phyloP scores from a whole-genome alignment of 2,329 filamentous ascomycete species.

The Diplodia sapinea region DNA sequence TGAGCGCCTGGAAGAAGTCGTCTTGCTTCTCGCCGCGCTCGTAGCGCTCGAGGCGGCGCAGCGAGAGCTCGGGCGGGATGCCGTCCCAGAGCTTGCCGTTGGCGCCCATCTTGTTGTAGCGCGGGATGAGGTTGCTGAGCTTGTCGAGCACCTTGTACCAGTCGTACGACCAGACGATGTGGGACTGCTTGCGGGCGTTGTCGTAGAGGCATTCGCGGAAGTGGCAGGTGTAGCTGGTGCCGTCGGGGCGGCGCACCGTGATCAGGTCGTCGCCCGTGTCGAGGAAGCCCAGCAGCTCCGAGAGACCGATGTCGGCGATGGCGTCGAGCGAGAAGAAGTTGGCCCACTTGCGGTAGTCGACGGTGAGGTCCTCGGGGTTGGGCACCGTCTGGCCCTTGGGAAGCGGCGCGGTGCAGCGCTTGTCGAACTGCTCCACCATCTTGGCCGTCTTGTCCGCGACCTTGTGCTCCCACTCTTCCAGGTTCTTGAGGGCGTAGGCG shows the following conservation, averaged over 20 bases:
- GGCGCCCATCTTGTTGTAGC: constrained; percentile 42
- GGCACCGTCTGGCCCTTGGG: constrained; percentile 34
- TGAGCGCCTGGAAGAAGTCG: constrained; percentile 29
- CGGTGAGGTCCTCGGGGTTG: constrained; percentile 50
- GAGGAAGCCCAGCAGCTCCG: constrained; percentile 58
- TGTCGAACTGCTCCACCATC: constrained; percentile 52
- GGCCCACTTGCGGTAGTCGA: constrained; percentile 59
- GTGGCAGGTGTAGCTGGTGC: constrained; percentile 53
- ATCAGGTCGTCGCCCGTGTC: constrained; percentile 56
- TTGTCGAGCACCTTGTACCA: constrained; percentile 58
- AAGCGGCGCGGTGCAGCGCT: constrained; percentile 49
- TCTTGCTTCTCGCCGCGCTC: constrained; percentile 35
- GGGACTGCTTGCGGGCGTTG: constrained; percentile 57
- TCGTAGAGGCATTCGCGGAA: constrained; percentile 60
- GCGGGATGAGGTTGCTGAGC: constrained; percentile 55
- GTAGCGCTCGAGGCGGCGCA: constrained; percentile 54
- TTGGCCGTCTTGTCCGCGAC: constrained; percentile 33
- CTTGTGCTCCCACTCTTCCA: constrained; percentile 35
- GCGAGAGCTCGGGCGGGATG: constrained; percentile 56
- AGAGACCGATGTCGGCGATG: constrained; percentile 62
- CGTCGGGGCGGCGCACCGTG: constrained; percentile 53
- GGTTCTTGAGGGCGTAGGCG: constrained; percentile 36
- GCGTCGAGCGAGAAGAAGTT: constrained; percentile 65
- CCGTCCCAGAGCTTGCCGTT: constrained; percentile 25
- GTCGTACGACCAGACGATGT: constrained; percentile 58